These are phyloP conservation scores for Yarrowia sp. DNA, from an alignment of 805 yeast genomes.

Conservation along the genomic window DNA sequence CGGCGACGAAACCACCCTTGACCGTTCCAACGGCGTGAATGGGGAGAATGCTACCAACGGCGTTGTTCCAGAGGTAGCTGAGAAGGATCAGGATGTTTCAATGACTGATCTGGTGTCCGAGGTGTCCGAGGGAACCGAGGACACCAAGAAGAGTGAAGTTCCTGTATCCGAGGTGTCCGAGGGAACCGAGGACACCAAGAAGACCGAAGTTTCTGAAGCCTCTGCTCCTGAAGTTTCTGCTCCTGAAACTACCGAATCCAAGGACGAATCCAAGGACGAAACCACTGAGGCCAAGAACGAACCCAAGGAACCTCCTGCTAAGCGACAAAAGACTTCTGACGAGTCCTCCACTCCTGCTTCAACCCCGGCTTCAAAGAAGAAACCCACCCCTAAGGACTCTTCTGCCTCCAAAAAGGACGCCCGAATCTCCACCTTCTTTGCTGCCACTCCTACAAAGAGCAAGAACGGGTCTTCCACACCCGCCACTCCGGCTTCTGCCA, in stretches of 20 bases:
- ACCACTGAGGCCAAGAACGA: not conserved
- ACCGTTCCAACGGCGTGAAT: not conserved
- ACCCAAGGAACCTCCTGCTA: conserved; percentile 15
- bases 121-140: not conserved
- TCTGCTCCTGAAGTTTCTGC: too few relatives aligned
- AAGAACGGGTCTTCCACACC: not conserved
- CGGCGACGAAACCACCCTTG: not conserved
- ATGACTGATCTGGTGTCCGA: not conserved
- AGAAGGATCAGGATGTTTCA: not conserved
- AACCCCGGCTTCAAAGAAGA: not conserved
- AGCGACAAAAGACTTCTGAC: not conserved
- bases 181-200: not conserved
- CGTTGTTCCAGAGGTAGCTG: too few relatives aligned
- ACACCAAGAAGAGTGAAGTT: not conserved
- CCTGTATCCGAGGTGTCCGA: not conserved
- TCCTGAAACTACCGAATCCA: too few relatives aligned
- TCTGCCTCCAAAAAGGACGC: not conserved
- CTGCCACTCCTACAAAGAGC: conserved; percentile 6
- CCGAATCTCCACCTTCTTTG: conserved; percentile 1
- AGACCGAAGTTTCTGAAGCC: not conserved
- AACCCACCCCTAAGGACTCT: not conserved
- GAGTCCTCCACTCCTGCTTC: not conserved
- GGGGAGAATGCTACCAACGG: too few relatives aligned
- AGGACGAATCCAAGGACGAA: not conserved
- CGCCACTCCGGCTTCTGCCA: not conserved